Evolutionary conservation across 768 basidiomycete genomes (phyloP).

Genomic region (Tephrocybe sp.): DNA sequence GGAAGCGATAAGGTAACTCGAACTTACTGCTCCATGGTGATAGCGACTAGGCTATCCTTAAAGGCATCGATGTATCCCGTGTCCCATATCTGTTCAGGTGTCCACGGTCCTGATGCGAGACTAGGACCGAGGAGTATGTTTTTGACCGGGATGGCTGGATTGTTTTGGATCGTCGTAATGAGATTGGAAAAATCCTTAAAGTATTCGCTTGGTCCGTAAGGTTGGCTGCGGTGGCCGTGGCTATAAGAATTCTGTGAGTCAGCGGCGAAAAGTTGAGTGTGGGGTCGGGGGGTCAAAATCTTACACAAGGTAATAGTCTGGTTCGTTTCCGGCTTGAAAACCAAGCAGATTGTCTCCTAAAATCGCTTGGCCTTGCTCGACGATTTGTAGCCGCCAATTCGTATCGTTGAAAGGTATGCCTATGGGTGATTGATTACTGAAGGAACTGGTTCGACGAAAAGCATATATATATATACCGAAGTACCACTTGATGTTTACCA

Average conservation of each 20-base stretch:
- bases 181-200: slow-evolving; percentile 45
- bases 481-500: slow-evolving; percentile 68
- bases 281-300: neutral
- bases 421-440: slow-evolving; percentile 4
- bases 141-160: slow-evolving; percentile 31
- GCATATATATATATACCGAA: slow-evolving; percentile 34
- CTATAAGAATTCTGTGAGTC: slow-evolving; percentile 2
- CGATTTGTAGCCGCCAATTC: slow-evolving; percentile 51
- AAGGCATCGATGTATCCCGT: slow-evolving; percentile 48
- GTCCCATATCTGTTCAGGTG: slow-evolving; percentile 42
- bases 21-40: slow-evolving; percentile 57
- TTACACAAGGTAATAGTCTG: slow-evolving; percentile 61
- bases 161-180: slow-evolving; percentile 32
- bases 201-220: slow-evolving; percentile 40
- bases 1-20: neutral
- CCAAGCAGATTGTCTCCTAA: slow-evolving; percentile 67
- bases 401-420: slow-evolving; percentile 68
- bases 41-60: slow-evolving; percentile 35
- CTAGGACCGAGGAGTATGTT: slow-evolving; percentile 61
- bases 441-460: neutral
- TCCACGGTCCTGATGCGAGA: slow-evolving; percentile 54
- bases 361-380: slow-evolving; percentile 55
- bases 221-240: slow-evolving; percentile 19
- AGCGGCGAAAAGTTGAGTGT: neutral
- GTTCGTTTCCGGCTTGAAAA: slow-evolving; percentile 74